A percentile compares a stretch with the other conserved stretches of the same genome.
Conservation (phyloP, 129 eudicot genomes). For the Chrysanthemum makinoi region DNA sequence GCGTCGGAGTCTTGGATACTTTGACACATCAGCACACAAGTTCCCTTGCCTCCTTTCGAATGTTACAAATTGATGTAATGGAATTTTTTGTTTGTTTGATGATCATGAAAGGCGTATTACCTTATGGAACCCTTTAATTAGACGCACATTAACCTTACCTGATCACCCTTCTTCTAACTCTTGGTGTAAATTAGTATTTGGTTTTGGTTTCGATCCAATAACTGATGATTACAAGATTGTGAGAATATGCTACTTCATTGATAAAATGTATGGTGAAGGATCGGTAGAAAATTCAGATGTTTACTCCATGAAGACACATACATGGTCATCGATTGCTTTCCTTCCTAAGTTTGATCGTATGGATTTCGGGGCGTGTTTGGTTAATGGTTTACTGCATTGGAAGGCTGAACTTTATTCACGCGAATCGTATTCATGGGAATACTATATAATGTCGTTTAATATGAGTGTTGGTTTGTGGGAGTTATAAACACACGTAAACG, state of each 20-base stretch:
- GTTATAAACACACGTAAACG: too few species aligned
- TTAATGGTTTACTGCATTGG: too few species aligned
- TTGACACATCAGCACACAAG: not conserved
- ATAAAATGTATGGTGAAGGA: not conserved
- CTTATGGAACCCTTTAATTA: conserved; percentile 5
- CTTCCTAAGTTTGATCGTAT: not conserved
- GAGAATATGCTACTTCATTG: not conserved
- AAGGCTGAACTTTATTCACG: too few species aligned
- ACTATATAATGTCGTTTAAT: conserved; percentile 2
- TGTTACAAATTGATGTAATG: not conserved
- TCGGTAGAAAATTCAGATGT: not conserved
- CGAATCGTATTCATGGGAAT: not conserved
- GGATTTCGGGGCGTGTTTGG: too few species aligned
- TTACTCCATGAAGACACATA: not conserved
- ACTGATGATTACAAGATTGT: conserved; percentile 8
- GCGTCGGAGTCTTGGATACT: not conserved
- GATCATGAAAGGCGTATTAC: not conserved
- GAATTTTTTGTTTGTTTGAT: not conserved
- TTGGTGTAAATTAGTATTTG: too few species aligned
- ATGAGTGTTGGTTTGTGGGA: too few species aligned
- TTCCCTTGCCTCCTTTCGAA: not conserved
- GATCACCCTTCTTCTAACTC: not conserved
- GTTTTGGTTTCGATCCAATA: not conserved
- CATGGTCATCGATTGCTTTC: not conserved
- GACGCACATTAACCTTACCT: not conserved